Conservation (phyloP, 2,329 filamentous ascomycete genomes). For the Xylaria sp. region DNA sequence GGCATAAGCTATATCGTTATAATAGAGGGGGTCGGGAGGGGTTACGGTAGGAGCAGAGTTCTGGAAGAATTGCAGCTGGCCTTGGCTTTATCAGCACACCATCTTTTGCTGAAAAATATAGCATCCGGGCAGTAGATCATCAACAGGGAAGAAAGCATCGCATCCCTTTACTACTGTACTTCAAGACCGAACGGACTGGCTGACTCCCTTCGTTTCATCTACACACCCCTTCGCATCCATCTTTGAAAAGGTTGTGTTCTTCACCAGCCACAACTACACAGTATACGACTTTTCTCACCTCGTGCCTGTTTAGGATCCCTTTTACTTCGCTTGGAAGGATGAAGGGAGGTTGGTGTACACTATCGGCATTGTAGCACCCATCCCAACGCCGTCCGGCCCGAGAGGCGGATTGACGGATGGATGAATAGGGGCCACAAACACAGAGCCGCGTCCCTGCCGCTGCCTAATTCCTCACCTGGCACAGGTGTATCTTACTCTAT, state of each 20-base stretch:
- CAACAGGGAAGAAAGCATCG: not conserved
- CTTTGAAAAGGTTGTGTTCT: not conserved
- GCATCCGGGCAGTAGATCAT: not conserved
- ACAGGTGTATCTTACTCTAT: not conserved
- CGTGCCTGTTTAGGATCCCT: not conserved
- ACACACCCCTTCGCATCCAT: slow-evolving; percentile 17
- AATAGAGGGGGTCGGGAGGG: not conserved
- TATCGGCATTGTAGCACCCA: not conserved
- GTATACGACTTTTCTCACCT: slow-evolving; percentile 7
- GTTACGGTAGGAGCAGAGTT: slow-evolving; percentile 14
- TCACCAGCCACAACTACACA: slow-evolving; percentile 36
- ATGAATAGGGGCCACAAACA: slow-evolving; percentile 2
- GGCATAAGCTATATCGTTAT: slow-evolving; percentile 1
- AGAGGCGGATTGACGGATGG: not conserved
- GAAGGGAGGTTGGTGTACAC: slow-evolving; percentile 9
- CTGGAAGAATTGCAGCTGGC: slow-evolving; percentile 15
- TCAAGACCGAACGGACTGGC: slow-evolving; percentile 15
- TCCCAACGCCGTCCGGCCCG: not conserved
- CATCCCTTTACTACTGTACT: slow-evolving; percentile 22
- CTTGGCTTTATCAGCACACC: slow-evolving; percentile 25
- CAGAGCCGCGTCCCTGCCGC: slow-evolving; percentile 8
- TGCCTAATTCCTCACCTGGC: not conserved
- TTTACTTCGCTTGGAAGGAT: slow-evolving; percentile 2
- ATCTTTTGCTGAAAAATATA: not conserved
- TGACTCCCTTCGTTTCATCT: slow-evolving; percentile 18